Conservation (phyloP, 805 yeast genomes). For the baker's yeast (Saccharomyces cerevisiae) region DNA sequence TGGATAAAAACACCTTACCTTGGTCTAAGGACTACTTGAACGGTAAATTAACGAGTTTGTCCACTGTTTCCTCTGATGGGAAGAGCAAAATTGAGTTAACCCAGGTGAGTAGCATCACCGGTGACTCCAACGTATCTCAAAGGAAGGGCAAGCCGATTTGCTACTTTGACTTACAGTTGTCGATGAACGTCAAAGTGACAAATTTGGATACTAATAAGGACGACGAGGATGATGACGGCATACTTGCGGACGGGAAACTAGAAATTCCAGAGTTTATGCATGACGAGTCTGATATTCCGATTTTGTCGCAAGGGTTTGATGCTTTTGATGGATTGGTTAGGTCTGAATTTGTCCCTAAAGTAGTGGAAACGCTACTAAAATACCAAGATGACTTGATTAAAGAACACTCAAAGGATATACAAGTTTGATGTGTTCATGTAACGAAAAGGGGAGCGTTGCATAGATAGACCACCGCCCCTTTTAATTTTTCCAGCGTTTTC, state of each 20-base stretch:
- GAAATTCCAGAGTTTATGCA: slow-evolving; percentile 63
- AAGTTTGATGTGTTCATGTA: slow-evolving; percentile 15
- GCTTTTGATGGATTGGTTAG: slow-evolving; percentile 37
- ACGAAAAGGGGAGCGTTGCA: neutral
- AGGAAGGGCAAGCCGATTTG: slow-evolving; percentile 76
- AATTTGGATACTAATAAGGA: slow-evolving; percentile 1
- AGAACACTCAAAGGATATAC: slow-evolving; percentile 56
- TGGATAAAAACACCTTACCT: slow-evolving; percentile 56
- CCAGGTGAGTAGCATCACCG: slow-evolving; percentile 40
- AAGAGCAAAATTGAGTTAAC: slow-evolving; percentile 30
- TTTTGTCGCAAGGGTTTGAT: slow-evolving; percentile 39
- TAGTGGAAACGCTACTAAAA: slow-evolving; percentile 39
- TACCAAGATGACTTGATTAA: slow-evolving; percentile 57
- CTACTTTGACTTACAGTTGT: slow-evolving; percentile 57
- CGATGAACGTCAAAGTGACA: slow-evolving; percentile 37
- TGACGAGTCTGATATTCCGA: slow-evolving; percentile 64
- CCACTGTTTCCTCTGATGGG: slow-evolving; percentile 12
- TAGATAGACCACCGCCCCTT: neutral
- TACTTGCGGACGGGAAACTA: slow-evolving; percentile 37
- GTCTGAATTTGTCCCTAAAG: slow-evolving; percentile 43
- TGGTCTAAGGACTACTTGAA: slow-evolving; percentile 51
- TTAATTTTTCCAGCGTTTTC: neutral
- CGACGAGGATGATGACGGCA: slow-evolving; percentile 30
- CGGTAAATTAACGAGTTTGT: slow-evolving; percentile 28
- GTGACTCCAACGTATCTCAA: slow-evolving; percentile 79